Conservation (phyloP, 164 flowering plant genomes). For the Magnolia officinalis region DNA sequence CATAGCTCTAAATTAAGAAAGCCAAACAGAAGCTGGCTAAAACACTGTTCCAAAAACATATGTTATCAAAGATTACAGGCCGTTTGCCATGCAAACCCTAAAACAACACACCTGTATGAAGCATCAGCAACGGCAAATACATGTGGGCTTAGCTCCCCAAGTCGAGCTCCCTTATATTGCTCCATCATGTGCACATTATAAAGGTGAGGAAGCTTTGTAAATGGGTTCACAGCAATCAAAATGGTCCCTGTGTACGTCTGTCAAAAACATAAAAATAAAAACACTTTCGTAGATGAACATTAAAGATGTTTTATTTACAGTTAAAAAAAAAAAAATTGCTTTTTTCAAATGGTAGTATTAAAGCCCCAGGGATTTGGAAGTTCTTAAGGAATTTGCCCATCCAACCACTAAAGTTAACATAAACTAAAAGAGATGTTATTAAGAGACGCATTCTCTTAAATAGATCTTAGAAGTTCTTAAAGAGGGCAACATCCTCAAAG, state of each 20-base stretch:
- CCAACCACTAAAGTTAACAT: no score
- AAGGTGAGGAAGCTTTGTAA: slow-evolving; percentile 95
- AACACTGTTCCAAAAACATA: slow-evolving; percentile 7
- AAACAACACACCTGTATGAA: slow-evolving; percentile 67
- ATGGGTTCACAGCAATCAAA: slow-evolving; percentile 96
- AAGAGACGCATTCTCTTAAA: no score
- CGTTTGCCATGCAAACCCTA: not conserved
- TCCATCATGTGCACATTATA: slow-evolving; percentile 97
- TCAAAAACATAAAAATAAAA: slow-evolving; percentile 6
- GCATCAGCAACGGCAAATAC: slow-evolving; percentile 99
- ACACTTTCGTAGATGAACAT: not conserved
- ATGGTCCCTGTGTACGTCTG: slow-evolving; percentile 99
- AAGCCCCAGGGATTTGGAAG: no score
- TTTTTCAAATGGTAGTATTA: no score
- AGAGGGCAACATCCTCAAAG: not conserved
- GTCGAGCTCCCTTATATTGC: slow-evolving; percentile 87
- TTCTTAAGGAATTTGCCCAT: no score
- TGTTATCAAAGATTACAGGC: slow-evolving; percentile 2
- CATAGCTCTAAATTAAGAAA: slow-evolving; percentile 72
- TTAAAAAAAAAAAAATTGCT: no score
- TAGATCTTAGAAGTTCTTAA: not conserved
- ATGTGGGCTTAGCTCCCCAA: slow-evolving; percentile 98
- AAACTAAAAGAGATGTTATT: no score
- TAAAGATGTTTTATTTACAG: not conserved
- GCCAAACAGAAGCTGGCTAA: slow-evolving; percentile 20